Evolutionary conservation across 371 early-diverging fungal genomes (phyloP).

Genomic region (Smittium culicis): DNA sequence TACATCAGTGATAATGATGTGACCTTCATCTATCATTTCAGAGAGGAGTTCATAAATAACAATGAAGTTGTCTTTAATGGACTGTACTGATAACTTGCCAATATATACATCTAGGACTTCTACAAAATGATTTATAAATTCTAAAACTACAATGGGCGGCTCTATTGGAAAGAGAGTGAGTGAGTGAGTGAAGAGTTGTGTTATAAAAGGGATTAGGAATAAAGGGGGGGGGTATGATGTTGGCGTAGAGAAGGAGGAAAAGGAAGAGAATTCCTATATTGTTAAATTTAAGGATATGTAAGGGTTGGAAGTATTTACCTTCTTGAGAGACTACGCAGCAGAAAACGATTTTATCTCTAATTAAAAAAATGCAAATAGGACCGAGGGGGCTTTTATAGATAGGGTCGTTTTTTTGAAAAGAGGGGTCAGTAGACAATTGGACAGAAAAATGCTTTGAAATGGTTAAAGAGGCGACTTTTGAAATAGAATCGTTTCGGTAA

Average conservation of each 20-base stretch:
- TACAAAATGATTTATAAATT: slow-evolving; percentile 70
- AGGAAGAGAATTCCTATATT: no score
- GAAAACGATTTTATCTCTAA: slow-evolving; percentile 23
- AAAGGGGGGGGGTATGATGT: background rate
- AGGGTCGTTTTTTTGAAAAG: slow-evolving; percentile 13
- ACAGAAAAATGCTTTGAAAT: slow-evolving; percentile 38
- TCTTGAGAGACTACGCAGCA: slow-evolving; percentile 17
- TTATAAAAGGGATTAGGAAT: background rate
- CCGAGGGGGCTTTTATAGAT: slow-evolving; percentile 13
- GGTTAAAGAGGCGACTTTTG: slow-evolving; percentile 49
- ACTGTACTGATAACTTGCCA: slow-evolving; percentile 58
- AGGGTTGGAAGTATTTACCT: background rate
- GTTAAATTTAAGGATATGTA: no score
- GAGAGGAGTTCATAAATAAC: slow-evolving; percentile 82
- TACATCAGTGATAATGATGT: slow-evolving; percentile 73
- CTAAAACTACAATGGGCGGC: slow-evolving; percentile 68
- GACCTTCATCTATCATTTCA: slow-evolving; percentile 86
- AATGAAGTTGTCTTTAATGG: slow-evolving; percentile 84
- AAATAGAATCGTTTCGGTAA: slow-evolving; percentile 59
- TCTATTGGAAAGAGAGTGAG: slow-evolving; percentile 33
- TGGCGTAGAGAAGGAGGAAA: background rate
- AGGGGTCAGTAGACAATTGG: slow-evolving; percentile 20
- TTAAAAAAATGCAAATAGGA: slow-evolving; percentile 15
- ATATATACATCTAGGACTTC: slow-evolving; percentile 69
- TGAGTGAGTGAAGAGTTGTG: background rate